Percentiles rank a stretch among this genome's conserved stretches.
Evolutionary conservation across 1,284 basidiomycete genomes (phyloP).

Genomic region (Ganoderma leucocontextum): DNA sequence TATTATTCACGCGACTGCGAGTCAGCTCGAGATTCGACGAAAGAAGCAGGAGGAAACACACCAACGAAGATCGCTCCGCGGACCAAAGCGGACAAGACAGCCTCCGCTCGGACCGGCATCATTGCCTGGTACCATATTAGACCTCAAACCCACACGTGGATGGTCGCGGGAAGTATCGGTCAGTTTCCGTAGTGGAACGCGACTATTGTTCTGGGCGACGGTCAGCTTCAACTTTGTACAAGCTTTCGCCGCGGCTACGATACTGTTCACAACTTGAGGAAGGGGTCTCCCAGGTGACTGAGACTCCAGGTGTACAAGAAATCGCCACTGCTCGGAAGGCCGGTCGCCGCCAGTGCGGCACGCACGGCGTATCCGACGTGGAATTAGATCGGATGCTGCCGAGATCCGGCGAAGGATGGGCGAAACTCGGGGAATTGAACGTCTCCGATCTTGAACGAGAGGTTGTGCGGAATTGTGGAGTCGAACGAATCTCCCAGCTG

Average conservation of each 20-base stretch:
- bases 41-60: too few relatives aligned
- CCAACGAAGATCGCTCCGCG: too few relatives aligned
- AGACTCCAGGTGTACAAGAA: slow-evolving; percentile 45
- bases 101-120: too few relatives aligned
- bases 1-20: too few relatives aligned
- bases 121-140: slow-evolving; percentile 71
- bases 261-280: slow-evolving; percentile 51
- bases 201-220: slow-evolving; percentile 41
- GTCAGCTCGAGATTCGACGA: too few relatives aligned
- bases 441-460: slow-evolving; percentile 70
- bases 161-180: slow-evolving; percentile 67
- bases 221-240: too few relatives aligned
- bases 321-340: slow-evolving; percentile 51
- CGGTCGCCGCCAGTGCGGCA: slow-evolving; percentile 57
- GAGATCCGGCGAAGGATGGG: slow-evolving; percentile 35
- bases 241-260: too few relatives aligned
- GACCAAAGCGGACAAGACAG: too few relatives aligned
- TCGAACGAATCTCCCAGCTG: slow-evolving; percentile 45
- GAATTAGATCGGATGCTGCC: slow-evolving; percentile 7
- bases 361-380: slow-evolving; percentile 44
- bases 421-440: slow-evolving; percentile 68
- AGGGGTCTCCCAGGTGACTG: slow-evolving; percentile 50
- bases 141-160: slow-evolving; percentile 71
- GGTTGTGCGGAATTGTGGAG: slow-evolving; percentile 58
- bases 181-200: slow-evolving; percentile 73